Conservation (phyloP, 192 early-diverging fungal genomes). For the Pilaira anomala region DNA sequence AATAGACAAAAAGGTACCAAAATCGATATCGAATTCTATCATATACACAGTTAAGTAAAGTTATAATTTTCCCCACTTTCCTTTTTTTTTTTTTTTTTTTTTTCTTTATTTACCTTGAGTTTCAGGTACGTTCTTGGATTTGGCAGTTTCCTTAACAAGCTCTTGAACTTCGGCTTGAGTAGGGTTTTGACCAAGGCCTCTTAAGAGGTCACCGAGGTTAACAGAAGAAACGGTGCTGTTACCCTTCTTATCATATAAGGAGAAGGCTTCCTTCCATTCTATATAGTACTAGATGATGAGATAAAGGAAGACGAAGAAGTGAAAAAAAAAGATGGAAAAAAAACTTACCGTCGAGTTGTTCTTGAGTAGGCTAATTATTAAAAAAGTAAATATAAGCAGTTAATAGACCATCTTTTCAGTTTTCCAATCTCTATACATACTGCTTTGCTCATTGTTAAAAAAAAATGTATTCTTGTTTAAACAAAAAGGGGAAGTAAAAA, state of each 20-base stretch:
- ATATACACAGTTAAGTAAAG: neutral
- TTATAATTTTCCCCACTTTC: neutral
- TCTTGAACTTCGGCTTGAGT: slow-evolving; percentile 72
- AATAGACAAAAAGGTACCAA: slow-evolving; percentile 70
- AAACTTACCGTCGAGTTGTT: slow-evolving; percentile 39
- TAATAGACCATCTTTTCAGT: neutral
- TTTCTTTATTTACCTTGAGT: slow-evolving; percentile 28
- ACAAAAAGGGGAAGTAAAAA: neutral
- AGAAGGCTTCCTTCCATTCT: slow-evolving; percentile 81
- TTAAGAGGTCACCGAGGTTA: slow-evolving; percentile 70
- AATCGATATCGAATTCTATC: slow-evolving; percentile 49
- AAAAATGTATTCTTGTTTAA: too few species aligned
- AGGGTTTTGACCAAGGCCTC: slow-evolving; percentile 77
- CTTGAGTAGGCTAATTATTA: slow-evolving; percentile 31
- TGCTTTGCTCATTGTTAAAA: slow-evolving; percentile 30
- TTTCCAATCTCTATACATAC: slow-evolving; percentile 8
- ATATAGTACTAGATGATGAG: slow-evolving; percentile 1
- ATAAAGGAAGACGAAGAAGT: neutral
- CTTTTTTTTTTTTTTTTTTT: neutral
- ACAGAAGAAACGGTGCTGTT: slow-evolving; percentile 61
- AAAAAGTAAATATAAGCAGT: neutral
- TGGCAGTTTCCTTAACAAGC: slow-evolving; percentile 43
- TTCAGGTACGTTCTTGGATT: slow-evolving; percentile 20
- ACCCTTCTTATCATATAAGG: slow-evolving; percentile 76
- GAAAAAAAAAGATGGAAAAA: neutral